Conservation (phyloP, 2,329 filamentous ascomycete species). For the Fusarium sp. region DNA sequence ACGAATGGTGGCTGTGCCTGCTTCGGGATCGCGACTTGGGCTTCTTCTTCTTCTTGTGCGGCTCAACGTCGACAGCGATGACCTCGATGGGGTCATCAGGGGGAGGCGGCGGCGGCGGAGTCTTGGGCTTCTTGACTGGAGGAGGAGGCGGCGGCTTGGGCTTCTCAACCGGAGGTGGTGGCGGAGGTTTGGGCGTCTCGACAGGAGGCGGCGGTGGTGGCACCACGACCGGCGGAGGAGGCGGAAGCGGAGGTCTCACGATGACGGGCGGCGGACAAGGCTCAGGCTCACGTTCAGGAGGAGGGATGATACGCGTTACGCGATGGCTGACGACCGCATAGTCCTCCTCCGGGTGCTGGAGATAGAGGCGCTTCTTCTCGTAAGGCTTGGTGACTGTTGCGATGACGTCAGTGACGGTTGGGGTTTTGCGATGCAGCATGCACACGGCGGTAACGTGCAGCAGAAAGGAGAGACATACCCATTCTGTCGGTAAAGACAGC, state of each 20-base stretch:
- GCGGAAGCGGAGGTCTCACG: constrained; percentile 37
- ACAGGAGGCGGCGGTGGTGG: constrained; percentile 39
- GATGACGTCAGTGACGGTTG: constrained; percentile 42
- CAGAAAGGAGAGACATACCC: constrained; percentile 37
- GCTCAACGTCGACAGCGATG: constrained; percentile 54
- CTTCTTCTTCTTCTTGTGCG: constrained; percentile 45
- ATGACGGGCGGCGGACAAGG: constrained; percentile 41
- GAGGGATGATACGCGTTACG: constrained; percentile 54
- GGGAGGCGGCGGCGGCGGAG: constrained; percentile 38
- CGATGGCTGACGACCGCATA: constrained; percentile 51
- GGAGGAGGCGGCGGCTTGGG: constrained; percentile 40
- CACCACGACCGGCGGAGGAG: constrained; percentile 38
- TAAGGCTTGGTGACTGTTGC: constrained; percentile 45
- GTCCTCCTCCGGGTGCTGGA: constrained; percentile 55
- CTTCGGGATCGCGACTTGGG: constrained; percentile 48
- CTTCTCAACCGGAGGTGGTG: constrained; percentile 18
- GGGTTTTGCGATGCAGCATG: constrained; percentile 3
- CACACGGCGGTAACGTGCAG: constrained; percentile 23
- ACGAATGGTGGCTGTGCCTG: constrained; percentile 45
- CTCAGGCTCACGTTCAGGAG: constrained; percentile 46
- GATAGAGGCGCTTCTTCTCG: constrained; percentile 57
- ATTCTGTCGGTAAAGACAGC: constrained; percentile 21
- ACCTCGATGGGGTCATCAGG: constrained; percentile 52
- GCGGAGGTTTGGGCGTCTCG: constrained; percentile 15
- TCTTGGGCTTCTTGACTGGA: constrained; percentile 40